Evolutionary conservation across 306 rosid species (phyloP).

Genomic region (Gleditsia sinensis): DNA sequence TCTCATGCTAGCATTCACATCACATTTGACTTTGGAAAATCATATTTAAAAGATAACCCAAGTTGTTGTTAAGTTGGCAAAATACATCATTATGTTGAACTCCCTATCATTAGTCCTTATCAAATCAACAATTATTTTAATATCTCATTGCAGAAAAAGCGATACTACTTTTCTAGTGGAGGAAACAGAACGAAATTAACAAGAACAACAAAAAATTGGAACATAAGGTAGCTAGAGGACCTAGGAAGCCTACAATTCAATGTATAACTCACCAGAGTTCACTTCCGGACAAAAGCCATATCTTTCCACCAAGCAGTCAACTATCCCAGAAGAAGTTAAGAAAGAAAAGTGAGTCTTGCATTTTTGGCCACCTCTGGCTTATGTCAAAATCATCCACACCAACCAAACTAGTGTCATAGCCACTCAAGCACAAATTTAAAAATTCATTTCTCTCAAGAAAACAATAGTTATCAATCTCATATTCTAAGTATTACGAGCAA

Average conservation of each 20-base stretch:
- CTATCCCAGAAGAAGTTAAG: background rate
- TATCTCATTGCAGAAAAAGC: background rate
- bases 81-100: background rate
- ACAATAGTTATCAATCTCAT: background rate
- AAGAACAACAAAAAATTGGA: slow-evolving; percentile 6
- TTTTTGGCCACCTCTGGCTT: background rate
- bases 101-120: slow-evolving; percentile 14
- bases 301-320: background rate
- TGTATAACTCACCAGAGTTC: slow-evolving; percentile 13
- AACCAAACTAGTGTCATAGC: slow-evolving; percentile 12
- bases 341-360: slow-evolving; percentile 14
- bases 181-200: slow-evolving; percentile 21
- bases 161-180: background rate
- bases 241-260: slow-evolving; percentile 23
- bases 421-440: slow-evolving; percentile 5
- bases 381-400: slow-evolving; percentile 17
- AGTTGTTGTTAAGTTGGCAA: slow-evolving; percentile 12
- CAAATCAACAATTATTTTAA: background rate
- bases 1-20: slow-evolving; percentile 11
- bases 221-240: slow-evolving; percentile 6
- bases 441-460: slow-evolving; percentile 16
- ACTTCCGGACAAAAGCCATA: slow-evolving; percentile 14
- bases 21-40: slow-evolving; percentile 25
- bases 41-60: background rate
- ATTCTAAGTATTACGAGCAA: background rate